Evolutionary conservation across 805 yeast genomes (phyloP).

Genomic region (Saccharomycopsis schoenii): DNA sequence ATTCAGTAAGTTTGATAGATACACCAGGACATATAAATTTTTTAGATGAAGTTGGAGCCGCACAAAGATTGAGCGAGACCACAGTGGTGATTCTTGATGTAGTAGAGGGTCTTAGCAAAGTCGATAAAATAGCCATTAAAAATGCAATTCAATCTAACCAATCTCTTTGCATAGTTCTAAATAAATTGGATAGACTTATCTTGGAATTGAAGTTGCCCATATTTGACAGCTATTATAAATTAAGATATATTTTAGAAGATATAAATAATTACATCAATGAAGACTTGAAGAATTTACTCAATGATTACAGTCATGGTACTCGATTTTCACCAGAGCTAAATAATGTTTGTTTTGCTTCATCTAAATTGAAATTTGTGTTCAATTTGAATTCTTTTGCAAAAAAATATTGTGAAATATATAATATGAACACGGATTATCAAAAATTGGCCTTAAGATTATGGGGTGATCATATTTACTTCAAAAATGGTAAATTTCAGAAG

Average conservation of each 20-base stretch:
- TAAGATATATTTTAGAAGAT: slow-evolving; percentile 49
- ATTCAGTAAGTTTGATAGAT: slow-evolving; percentile 61
- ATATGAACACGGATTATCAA: slow-evolving; percentile 14
- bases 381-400: slow-evolving; percentile 55
- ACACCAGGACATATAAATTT: slow-evolving; percentile 91
- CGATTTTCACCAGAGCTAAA: slow-evolving; percentile 49
- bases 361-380: slow-evolving; percentile 54
- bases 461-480: slow-evolving; percentile 58
- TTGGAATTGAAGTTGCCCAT: slow-evolving; percentile 73
- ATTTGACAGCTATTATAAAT: slow-evolving; percentile 58
- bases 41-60: slow-evolving; percentile 57
- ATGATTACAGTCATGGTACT: slow-evolving; percentile 22
- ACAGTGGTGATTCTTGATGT: slow-evolving; percentile 68
- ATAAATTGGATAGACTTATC: slow-evolving; percentile 79
- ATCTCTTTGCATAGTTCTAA: slow-evolving; percentile 52
- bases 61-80: slow-evolving; percentile 53
- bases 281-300: slow-evolving; percentile 24
- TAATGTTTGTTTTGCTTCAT: slow-evolving; percentile 70
- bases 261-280: slow-evolving; percentile 43
- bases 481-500: slow-evolving; percentile 37
- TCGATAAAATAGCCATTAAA: slow-evolving; percentile 40
- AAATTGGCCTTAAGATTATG: slow-evolving; percentile 45
- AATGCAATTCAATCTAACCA: slow-evolving; percentile 41
- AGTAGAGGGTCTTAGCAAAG: slow-evolving; percentile 70
- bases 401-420: slow-evolving; percentile 30